These are phyloP conservation scores for Coriolopsis trogii DNA, from an alignment of 1,284 basidiomycete species.

Conservation along the genomic window DNA sequence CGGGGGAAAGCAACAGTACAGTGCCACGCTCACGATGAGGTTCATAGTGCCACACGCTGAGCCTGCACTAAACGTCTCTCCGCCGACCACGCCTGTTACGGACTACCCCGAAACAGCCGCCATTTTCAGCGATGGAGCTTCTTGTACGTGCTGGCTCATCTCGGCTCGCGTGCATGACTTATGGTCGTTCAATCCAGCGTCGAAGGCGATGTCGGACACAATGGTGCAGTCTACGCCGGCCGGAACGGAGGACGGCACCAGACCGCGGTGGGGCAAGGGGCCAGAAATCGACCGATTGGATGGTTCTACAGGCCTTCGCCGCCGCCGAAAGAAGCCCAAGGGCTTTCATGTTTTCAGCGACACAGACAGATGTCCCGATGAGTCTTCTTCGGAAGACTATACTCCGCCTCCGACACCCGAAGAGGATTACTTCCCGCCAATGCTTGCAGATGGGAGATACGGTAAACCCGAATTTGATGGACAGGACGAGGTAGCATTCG, in stretches of 20 bases:
- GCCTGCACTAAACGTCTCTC: slow-evolving; percentile 8
- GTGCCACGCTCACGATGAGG: slow-evolving; percentile 32
- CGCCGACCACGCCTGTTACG: slow-evolving; percentile 11
- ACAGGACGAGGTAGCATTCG: slow-evolving; percentile 20
- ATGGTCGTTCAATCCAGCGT: slow-evolving; percentile 7
- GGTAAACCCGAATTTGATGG: not conserved
- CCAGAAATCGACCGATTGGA: slow-evolving; percentile 11
- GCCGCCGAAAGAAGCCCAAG: slow-evolving; percentile 26
- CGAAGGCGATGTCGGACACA: slow-evolving; percentile 6
- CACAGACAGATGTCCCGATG: slow-evolving; percentile 3
- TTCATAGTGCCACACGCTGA: slow-evolving; percentile 21
- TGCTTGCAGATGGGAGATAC: slow-evolving; percentile 6
- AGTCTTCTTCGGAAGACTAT: slow-evolving; percentile 19
- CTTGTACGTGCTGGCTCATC: slow-evolving; percentile 7
- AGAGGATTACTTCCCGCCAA: slow-evolving; percentile 22
- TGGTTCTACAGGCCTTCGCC: slow-evolving; percentile 30
- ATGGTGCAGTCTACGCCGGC: slow-evolving; percentile 10
- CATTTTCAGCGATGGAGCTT: slow-evolving; percentile 15
- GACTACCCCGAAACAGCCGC: slow-evolving; percentile 15
- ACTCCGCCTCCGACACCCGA: slow-evolving; percentile 21
- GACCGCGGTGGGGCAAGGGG: slow-evolving; percentile 9
- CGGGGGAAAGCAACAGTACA: slow-evolving; percentile 27
- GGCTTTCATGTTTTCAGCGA: slow-evolving; percentile 17
- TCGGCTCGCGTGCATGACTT: not conserved
- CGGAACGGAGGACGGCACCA: not conserved